Percentiles rank a stretch among this genome's conserved stretches.
phyloP scores from a whole-genome alignment of 2,329 filamentous ascomycete genomes.

The Pestalotiopsis sp. region DNA sequence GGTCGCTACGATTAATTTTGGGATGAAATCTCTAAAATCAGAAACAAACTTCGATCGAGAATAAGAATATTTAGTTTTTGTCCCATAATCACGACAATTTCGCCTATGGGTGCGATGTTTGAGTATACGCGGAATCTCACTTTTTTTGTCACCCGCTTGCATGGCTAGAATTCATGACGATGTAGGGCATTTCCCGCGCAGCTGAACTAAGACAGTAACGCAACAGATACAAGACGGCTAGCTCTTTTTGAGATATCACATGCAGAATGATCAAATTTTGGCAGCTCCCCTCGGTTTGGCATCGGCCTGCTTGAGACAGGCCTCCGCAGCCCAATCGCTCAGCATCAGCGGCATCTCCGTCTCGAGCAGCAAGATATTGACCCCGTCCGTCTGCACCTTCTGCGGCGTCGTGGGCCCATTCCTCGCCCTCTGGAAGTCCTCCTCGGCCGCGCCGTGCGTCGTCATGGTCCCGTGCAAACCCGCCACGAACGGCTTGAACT shows the following conservation, averaged over 20 bases:
- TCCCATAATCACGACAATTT: too few relatives aligned
- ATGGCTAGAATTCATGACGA: not conserved
- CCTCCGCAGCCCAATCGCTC: conserved; percentile 11
- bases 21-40: too few relatives aligned
- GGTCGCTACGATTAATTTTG: too few relatives aligned
- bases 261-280: not conserved
- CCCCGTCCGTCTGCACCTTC: conserved; percentile 6
- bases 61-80: too few relatives aligned
- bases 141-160: too few relatives aligned
- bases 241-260: not conserved
- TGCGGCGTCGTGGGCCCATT: not conserved
- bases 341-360: conserved; percentile 7
- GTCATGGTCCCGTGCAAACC: conserved; percentile 73
- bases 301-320: conserved; percentile 1
- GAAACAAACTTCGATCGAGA: too few relatives aligned
- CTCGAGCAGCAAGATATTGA: conserved; percentile 4
- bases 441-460: conserved; percentile 50
- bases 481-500: conserved; percentile 61
- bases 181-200: not conserved
- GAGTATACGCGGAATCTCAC: too few relatives aligned
- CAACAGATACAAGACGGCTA: not conserved
- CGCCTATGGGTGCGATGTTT: too few relatives aligned
- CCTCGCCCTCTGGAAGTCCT: conserved; percentile 1
- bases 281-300: conserved; percentile 3
- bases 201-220: not conserved